These are phyloP conservation scores for Pyronema domesticum DNA, from an alignment of 495 filamentous ascomycete species.

Conservation along the genomic window DNA sequence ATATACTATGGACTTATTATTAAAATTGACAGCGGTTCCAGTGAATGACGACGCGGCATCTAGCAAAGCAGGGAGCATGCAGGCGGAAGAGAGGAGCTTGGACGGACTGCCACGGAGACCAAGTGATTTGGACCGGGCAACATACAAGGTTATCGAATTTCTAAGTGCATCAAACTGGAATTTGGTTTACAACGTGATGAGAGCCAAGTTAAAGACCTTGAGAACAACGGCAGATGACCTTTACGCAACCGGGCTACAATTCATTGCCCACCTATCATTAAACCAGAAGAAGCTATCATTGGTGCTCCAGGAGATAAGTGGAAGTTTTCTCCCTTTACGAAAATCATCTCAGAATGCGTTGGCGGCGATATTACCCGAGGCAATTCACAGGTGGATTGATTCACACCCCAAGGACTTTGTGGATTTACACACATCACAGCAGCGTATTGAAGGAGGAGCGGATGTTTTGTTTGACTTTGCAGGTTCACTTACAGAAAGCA, in stretches of 20 bases:
- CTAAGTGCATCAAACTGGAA: slow-evolving; percentile 43
- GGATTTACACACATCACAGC: slow-evolving; percentile 37
- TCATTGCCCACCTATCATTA: slow-evolving; percentile 42
- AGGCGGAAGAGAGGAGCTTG: slow-evolving; percentile 23
- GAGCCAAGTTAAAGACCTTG: slow-evolving; percentile 29
- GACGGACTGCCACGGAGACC: slow-evolving; percentile 25
- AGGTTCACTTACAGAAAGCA: slow-evolving; percentile 36
- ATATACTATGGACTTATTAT: slow-evolving; percentile 20
- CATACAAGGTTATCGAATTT: slow-evolving; percentile 36
- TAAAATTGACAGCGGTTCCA: slow-evolving; percentile 17
- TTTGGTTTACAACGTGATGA: slow-evolving; percentile 37
- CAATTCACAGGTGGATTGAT: slow-evolving; percentile 46
- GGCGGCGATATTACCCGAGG: slow-evolving; percentile 37
- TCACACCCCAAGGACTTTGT: slow-evolving; percentile 44
- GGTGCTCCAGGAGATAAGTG: slow-evolving; percentile 43
- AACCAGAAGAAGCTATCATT: slow-evolving; percentile 40
- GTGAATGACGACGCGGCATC: slow-evolving; percentile 8
- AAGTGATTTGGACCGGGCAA: slow-evolving; percentile 20
- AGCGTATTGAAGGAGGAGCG: slow-evolving; percentile 40
- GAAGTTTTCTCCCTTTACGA: slow-evolving; percentile 43
- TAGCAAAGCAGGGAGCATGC: slow-evolving; percentile 23
- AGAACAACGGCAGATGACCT: slow-evolving; percentile 33
- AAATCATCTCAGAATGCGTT: slow-evolving; percentile 44
- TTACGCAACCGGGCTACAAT: slow-evolving; percentile 32
- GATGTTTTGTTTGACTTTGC: slow-evolving; percentile 50